Evolutionary conservation across 768 basidiomycete species (phyloP), one percentile per base, ranked within the genome.

Genomic region (Suillus alpinus): DNA sequence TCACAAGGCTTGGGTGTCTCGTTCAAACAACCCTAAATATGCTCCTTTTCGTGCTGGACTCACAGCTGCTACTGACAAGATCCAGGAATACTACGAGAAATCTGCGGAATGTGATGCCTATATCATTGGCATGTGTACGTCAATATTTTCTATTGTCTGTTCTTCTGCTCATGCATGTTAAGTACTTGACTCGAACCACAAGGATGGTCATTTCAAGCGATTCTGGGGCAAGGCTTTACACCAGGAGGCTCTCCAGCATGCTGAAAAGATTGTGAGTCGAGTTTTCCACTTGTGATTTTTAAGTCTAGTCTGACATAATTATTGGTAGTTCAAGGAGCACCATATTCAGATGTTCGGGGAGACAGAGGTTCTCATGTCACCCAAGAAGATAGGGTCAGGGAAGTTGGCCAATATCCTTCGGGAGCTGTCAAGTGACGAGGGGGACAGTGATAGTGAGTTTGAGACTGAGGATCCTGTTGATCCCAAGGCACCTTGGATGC

Each of bases 391-490:
- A 13, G 37, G 57, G 20, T 43, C 43, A 43, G 43, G 4, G 6
- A 62, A 62, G 39, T 23, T 62, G 7, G 9, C 29, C 3, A 23
- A 3, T 20, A 39, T 62, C 10, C 31, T 62, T 16, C 2, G 40
- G 1, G 51, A 62, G 61, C 29, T 60, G 23, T 60, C 56, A 10
- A 53, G 53, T 59, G 62, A 59, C 41, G 60, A 66, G 34, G 32
- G 32, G 32, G 61, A 62, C 40, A 62, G 63, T 6, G 36, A 18
- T 20, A 58, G 60, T 59, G 58, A 70, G 57, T 61, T 73, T 0
- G 50, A 68, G 37, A 37, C 80, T 73, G 0, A 80, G 62, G 4
- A 79, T 76, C 0, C 75, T 4, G n/a, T 82, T 76, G 41, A 71
- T 18, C 50, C 44, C 2, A 71, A 34, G 16, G 41, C 36, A 18